Evolutionary conservation across 495 filamentous ascomycete genomes (phyloP).

Genomic region (Chaetomium fimeti): DNA sequence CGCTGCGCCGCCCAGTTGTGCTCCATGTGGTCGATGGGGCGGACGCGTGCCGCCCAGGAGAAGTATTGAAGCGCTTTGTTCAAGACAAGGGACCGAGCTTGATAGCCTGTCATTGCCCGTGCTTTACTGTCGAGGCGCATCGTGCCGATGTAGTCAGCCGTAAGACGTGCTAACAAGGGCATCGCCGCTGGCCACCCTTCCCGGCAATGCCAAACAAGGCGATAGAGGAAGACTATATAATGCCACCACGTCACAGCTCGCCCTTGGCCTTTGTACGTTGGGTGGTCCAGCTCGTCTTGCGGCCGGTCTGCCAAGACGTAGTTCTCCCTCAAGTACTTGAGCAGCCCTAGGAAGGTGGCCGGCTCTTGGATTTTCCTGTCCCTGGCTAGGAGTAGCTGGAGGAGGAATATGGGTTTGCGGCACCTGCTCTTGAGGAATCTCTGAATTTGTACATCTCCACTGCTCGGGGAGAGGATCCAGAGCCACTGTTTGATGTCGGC

Average conservation of each 20-base stretch:
- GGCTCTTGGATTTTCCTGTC: constrained; percentile 34
- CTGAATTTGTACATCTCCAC: constrained; percentile 36
- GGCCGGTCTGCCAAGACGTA: constrained; percentile 30
- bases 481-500: constrained; percentile 42
- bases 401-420: constrained; percentile 43
- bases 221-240: constrained; percentile 36
- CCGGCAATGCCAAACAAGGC: constrained; percentile 37
- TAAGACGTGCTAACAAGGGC: constrained; percentile 36
- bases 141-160: constrained; percentile 36
- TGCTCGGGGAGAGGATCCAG: constrained; percentile 42
- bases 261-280: constrained; percentile 8
- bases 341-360: constrained; percentile 32
- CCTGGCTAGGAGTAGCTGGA: constrained; percentile 36
- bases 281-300: constrained; percentile 13
- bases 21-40: constrained; percentile 35
- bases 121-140: constrained; percentile 23
- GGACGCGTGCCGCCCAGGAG: constrained; percentile 27
- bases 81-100: constrained; percentile 34
- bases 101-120: constrained; percentile 19
- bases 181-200: constrained; percentile 38
- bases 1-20: constrained; percentile 51
- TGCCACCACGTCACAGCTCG: constrained; percentile 33
- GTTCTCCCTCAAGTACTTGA: constrained; percentile 36
- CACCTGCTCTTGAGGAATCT: constrained; percentile 36
- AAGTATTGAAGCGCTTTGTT: constrained; percentile 40